phyloP scores from a whole-genome alignment of 2,329 filamentous ascomycete species.

The Xylariomycetidae sp. region DNA sequence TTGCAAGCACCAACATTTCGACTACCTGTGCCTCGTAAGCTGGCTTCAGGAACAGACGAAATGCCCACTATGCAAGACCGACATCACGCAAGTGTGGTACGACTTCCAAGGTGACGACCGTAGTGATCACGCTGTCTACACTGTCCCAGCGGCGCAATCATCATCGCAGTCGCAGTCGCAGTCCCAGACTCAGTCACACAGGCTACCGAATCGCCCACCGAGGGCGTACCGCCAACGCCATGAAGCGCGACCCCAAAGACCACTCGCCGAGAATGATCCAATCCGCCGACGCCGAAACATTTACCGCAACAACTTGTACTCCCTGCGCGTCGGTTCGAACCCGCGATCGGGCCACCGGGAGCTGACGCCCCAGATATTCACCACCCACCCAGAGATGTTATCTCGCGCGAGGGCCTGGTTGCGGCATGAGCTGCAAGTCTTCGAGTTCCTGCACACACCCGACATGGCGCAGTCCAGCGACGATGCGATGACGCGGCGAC shows the following conservation, averaged over 20 bases:
- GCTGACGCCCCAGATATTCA: slow-evolving; percentile 64
- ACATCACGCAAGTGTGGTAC: slow-evolving; percentile 58
- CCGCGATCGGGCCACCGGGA: slow-evolving; percentile 71
- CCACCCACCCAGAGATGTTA: slow-evolving; percentile 60
- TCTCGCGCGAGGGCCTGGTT: slow-evolving; percentile 78
- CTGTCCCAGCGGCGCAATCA: slow-evolving; percentile 34
- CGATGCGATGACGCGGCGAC: slow-evolving; percentile 29
- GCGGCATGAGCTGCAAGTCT: slow-evolving; percentile 78
- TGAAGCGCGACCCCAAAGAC: slow-evolving; percentile 11
- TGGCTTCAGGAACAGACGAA: slow-evolving; percentile 71
- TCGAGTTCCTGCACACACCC: slow-evolving; percentile 59
- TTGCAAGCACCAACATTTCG: slow-evolving; percentile 76
- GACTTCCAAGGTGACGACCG: slow-evolving; percentile 46
- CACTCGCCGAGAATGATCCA: slow-evolving; percentile 25
- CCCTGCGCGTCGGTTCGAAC: slow-evolving; percentile 79
- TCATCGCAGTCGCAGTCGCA: slow-evolving; percentile 7
- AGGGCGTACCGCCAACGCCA: slow-evolving; percentile 11
- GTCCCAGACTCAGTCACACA: slow-evolving; percentile 1
- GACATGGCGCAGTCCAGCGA: slow-evolving; percentile 16
- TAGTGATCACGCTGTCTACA: slow-evolving; percentile 53
- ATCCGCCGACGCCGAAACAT: slow-evolving; percentile 63
- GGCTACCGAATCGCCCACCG: slow-evolving; percentile 2
- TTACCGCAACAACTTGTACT: slow-evolving; percentile 69
- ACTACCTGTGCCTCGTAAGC: slow-evolving; percentile 77
- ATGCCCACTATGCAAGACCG: slow-evolving; percentile 74